phyloP scores from a whole-genome alignment of 108 stramenopile genomes.

The Skeletonema costatum region DNA sequence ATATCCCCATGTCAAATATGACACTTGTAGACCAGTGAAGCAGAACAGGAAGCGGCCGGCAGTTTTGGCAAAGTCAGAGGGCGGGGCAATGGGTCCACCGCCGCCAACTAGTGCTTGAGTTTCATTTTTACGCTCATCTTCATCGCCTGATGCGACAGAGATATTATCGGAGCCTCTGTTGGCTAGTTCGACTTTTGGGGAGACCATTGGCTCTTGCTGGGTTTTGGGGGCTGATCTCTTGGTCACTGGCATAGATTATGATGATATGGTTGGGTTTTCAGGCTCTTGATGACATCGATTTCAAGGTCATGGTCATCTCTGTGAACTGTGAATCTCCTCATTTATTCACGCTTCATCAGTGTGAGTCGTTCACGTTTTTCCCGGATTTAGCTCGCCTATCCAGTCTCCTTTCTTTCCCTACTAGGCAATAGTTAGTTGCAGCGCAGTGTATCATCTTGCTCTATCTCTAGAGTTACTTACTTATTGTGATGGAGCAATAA shows the following conservation, averaged over 20 bases:
- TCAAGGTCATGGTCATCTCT: no score
- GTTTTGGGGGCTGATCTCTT: background rate
- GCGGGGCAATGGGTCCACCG: background rate
- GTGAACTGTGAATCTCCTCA: no score
- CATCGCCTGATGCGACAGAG: constrained; percentile 27
- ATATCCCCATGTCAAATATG: constrained; percentile 93
- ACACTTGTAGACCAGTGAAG: constrained; percentile 70
- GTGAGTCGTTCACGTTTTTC: no score
- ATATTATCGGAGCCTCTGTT: constrained; percentile 14
- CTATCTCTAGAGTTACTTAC: no score
- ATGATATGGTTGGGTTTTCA: no score
- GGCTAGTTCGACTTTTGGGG: background rate
- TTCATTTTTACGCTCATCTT: constrained; percentile 10
- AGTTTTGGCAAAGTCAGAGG: constrained; percentile 16
- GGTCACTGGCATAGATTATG: background rate
- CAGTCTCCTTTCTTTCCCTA: no score
- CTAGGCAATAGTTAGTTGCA: no score
- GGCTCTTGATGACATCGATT: no score
- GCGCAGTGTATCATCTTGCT: no score
- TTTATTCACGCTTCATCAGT: no score
- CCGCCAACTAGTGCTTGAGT: background rate
- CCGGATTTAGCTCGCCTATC: no score
- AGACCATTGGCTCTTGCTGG: background rate
- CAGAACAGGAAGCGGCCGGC: constrained; percentile 50
- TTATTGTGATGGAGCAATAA: no score